phyloP scores from a whole-genome alignment of 2,329 filamentous ascomycete species.

The Penicillium sp. region DNA sequence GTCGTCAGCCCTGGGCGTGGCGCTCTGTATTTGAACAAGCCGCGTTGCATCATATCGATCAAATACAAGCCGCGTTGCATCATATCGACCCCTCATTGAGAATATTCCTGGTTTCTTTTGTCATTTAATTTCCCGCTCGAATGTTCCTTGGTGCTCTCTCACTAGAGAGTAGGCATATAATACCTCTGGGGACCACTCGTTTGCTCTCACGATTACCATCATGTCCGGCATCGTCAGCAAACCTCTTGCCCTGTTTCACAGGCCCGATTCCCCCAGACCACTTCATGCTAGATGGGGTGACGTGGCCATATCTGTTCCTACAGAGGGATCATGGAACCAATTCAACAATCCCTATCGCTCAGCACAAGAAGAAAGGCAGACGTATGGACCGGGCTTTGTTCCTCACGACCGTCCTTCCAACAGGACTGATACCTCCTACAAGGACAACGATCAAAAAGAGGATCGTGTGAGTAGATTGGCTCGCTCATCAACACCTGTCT shows the following conservation, averaged over 20 bases:
- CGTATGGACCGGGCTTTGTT: constrained; percentile 33
- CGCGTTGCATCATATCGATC: background rate
- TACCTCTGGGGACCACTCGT: background rate
- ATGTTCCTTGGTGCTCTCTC: constrained; percentile 9
- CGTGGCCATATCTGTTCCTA: constrained; percentile 37
- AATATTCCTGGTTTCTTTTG: background rate
- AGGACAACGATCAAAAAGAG: constrained; percentile 3
- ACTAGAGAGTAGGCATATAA: background rate
- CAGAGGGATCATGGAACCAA: constrained; percentile 41
- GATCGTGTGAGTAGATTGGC: constrained; percentile 11
- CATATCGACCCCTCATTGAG: background rate
- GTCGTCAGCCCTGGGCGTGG: constrained; percentile 3
- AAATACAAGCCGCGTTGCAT: background rate
- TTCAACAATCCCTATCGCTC: constrained; percentile 29
- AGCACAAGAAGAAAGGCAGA: constrained; percentile 10
- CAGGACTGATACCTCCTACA: background rate
- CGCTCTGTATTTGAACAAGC: background rate
- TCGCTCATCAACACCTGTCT: background rate
- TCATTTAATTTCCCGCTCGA: background rate
- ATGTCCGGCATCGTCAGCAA: constrained; percentile 32
- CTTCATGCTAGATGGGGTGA: constrained; percentile 44
- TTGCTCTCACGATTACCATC: background rate
- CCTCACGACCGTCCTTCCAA: constrained; percentile 18
- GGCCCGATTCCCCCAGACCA: constrained; percentile 24
- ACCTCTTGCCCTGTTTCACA: constrained; percentile 34